Percentiles rank a stretch among this genome's conserved stretches.
Conservation (phyloP, 108 stramenopile species). For the Cyclotella choctawhatcheeana region DNA sequence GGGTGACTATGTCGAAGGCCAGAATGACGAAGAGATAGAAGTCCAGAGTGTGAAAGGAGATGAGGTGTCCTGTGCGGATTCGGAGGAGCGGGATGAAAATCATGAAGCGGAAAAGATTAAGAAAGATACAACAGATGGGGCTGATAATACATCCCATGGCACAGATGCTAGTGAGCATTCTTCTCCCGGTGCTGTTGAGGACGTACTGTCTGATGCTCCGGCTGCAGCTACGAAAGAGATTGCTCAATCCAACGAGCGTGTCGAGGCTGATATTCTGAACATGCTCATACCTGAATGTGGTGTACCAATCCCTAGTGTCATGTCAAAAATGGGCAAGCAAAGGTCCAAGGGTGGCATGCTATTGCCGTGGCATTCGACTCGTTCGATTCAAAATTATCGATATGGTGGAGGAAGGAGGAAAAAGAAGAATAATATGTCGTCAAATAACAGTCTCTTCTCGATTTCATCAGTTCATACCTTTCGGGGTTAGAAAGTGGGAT, state of each 20-base stretch:
- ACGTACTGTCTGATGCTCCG: conserved; percentile 1
- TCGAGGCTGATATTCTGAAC: conserved; percentile 27
- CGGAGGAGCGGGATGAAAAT: conserved; percentile 3
- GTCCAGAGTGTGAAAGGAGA: conserved; percentile 1
- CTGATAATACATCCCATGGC: too few species aligned
- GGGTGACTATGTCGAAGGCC: conserved; percentile 40
- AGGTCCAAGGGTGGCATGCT: conserved; percentile 34
- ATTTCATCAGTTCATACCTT: conserved; percentile 38
- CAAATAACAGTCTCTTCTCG: conserved; percentile 27
- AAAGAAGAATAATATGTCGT: conserved; percentile 21
- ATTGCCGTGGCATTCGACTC: conserved; percentile 45
- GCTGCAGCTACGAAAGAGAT: conserved; percentile 11
- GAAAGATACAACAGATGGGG: too few species aligned
- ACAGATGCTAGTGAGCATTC: background rate
- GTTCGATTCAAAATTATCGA: conserved; percentile 46
- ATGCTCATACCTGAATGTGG: conserved; percentile 45
- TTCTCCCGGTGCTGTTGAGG: background rate
- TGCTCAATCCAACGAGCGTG: conserved; percentile 9
- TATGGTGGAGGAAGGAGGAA: conserved; percentile 19
- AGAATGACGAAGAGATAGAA: conserved; percentile 4
- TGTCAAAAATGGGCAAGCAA: conserved; percentile 30
- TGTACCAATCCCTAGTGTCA: conserved; percentile 39
- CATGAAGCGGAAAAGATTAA: background rate
- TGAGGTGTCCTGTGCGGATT: background rate
- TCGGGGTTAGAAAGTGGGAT: too few species aligned